phyloP scores from a whole-genome alignment of 306 rosid species.

The Sophora flavescens region DNA sequence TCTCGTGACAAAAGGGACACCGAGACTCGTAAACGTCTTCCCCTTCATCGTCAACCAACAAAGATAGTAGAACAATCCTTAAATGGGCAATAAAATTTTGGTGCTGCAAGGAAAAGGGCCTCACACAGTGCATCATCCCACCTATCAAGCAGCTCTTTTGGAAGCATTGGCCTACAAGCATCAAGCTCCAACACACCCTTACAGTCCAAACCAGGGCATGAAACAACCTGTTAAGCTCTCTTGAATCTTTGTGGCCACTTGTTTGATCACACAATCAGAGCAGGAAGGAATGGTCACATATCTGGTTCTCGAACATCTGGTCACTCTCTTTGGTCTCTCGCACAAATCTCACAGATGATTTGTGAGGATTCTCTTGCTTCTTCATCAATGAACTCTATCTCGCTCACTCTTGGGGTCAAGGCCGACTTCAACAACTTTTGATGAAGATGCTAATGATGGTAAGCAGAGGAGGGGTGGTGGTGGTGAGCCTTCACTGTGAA shows the following conservation, averaged over 20 bases:
- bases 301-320: conserved; percentile 51
- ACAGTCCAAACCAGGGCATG: conserved; percentile 65
- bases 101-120: conserved; percentile 34
- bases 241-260: conserved; percentile 61
- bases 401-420: background rate
- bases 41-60: conserved; percentile 38
- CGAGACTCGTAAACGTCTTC: conserved; percentile 36
- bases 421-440: background rate
- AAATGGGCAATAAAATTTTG: conserved; percentile 61
- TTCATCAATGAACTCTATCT: background rate
- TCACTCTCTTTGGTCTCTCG: conserved; percentile 35
- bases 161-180: conserved; percentile 52
- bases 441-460: background rate
- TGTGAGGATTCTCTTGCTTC: conserved; percentile 21
- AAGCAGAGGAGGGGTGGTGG: background rate
- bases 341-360: conserved; percentile 60
- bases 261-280: conserved; percentile 54
- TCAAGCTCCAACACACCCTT: conserved; percentile 51
- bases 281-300: conserved; percentile 66
- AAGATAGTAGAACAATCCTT: conserved; percentile 66
- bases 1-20: conserved; percentile 72
- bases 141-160: conserved; percentile 48
- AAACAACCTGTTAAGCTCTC: conserved; percentile 49
- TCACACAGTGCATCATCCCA: conserved; percentile 61
- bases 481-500: background rate